These are phyloP conservation scores for Zizania latifolia DNA, from an alignment of 176 grass and related monocot genomes.

Conservation along the genomic window DNA sequence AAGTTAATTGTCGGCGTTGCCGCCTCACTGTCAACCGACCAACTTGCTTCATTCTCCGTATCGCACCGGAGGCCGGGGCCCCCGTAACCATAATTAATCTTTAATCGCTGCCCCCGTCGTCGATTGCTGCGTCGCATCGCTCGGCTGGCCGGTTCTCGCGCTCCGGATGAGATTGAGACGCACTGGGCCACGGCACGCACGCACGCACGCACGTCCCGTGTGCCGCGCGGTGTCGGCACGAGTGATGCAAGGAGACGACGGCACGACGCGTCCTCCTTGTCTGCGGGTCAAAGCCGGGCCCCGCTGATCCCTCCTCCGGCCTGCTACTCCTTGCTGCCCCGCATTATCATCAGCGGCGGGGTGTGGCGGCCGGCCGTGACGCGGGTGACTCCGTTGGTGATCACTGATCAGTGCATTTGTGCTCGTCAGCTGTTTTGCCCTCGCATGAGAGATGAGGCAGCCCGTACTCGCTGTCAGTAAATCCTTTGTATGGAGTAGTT, in stretches of 20 bases:
- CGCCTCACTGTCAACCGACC: not conserved
- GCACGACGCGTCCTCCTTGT: not conserved
- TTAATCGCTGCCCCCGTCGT: not conserved
- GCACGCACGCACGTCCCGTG: too few relatives aligned
- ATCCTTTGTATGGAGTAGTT: too few relatives aligned
- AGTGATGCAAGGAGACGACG: too few relatives aligned
- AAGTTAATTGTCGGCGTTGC: not conserved
- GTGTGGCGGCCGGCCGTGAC: not conserved
- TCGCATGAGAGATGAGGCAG: too few relatives aligned
- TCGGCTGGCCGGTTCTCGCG: not conserved
- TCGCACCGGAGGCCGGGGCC: too few relatives aligned
- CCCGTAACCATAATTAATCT: too few relatives aligned
- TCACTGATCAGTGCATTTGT: too few relatives aligned
- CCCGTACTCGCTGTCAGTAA: too few relatives aligned
- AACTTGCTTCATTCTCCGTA: slow-evolving; percentile 24
- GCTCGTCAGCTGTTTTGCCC: not conserved
- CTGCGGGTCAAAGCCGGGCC: not conserved
- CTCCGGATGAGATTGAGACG: too few relatives aligned
- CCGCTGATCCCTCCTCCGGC: too few relatives aligned
- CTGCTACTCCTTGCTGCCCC: not conserved
- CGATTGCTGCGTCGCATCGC: not conserved
- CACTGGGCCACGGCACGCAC: too few relatives aligned
- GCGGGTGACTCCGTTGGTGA: not conserved
- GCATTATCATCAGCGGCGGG: not conserved
- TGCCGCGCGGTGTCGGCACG: not conserved